phyloP scores from a whole-genome alignment of 2,329 filamentous ascomycete genomes.

The Claviceps humidiphila region DNA sequence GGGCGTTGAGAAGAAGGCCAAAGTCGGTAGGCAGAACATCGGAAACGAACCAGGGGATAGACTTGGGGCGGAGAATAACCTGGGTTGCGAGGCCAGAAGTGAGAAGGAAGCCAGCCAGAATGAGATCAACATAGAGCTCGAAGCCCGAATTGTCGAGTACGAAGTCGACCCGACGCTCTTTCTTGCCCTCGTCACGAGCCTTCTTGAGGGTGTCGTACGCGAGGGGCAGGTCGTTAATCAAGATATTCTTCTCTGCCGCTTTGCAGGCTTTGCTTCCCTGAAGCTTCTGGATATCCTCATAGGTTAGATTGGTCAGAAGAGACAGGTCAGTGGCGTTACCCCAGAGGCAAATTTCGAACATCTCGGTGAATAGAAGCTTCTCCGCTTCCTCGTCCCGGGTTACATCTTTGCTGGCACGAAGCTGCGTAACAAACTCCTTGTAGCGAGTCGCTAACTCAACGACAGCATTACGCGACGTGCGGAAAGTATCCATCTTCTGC shows the following conservation, averaged over 20 bases:
- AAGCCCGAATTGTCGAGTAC: constrained; percentile 96
- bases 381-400: constrained; percentile 53
- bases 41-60: constrained; percentile 95
- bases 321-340: constrained; percentile 93
- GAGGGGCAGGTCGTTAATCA: constrained; percentile 68
- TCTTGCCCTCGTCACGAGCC: constrained; percentile 48
- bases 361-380: constrained; percentile 70
- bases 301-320: constrained; percentile 75
- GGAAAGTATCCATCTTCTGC: constrained; percentile 87
- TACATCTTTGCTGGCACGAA: constrained; percentile 40
- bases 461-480: constrained; percentile 76
- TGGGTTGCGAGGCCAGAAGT: constrained; percentile 73
- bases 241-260: constrained; percentile 76
- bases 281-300: constrained; percentile 93
- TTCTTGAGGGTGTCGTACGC: constrained; percentile 58
- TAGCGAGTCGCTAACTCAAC: constrained; percentile 72
- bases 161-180: constrained; percentile 74
- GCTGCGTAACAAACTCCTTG: constrained; percentile 55
- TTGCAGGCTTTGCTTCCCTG: constrained; percentile 83
- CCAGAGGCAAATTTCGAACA: constrained; percentile 96
- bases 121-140: constrained; percentile 88
- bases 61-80: constrained; percentile 83
- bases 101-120: constrained; percentile 81
- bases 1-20: constrained; percentile 60
- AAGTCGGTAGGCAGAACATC: constrained; percentile 87